These are phyloP conservation scores for Chaetomium sp. DNA, from an alignment of 2,329 filamentous ascomycete genomes.

Conservation along the genomic window DNA sequence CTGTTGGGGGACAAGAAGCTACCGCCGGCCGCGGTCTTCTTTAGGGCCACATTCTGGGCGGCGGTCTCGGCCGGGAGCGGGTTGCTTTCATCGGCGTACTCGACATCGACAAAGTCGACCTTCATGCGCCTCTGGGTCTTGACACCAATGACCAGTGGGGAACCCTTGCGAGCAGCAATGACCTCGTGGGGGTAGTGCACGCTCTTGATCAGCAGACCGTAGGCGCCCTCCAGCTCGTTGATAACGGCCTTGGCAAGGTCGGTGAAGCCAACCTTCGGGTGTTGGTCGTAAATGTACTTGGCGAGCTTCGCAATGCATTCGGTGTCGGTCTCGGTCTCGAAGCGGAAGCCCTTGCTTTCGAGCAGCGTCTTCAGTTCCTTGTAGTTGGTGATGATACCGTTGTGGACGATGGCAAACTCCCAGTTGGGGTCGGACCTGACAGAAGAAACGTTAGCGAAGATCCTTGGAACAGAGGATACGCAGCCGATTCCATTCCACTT, in stretches of 20 bases:
- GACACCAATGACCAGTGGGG: constrained; percentile 93
- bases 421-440: constrained; percentile 82
- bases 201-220: constrained; percentile 95
- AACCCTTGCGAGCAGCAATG: constrained; percentile 96
- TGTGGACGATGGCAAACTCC: constrained; percentile 98
- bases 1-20: constrained; percentile 60
- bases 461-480: neutral
- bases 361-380: constrained; percentile 96
- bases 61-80: constrained; percentile 87
- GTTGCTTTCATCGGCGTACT: constrained; percentile 81
- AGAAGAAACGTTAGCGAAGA: constrained; percentile 17
- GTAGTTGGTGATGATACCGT: constrained; percentile 99
- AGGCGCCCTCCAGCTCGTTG: constrained; percentile 95
- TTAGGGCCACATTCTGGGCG: constrained; percentile 92
- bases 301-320: constrained; percentile 98
- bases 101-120: constrained; percentile 99
- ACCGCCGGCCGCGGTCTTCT: constrained; percentile 80
- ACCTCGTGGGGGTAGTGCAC: constrained; percentile 98
- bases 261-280: constrained; percentile 92
- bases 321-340: constrained; percentile 98
- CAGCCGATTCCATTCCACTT: neutral
- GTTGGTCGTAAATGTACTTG: constrained; percentile 95
- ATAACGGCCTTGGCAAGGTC: constrained; percentile 96
- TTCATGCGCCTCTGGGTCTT: constrained; percentile 99
- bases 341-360: constrained; percentile 90